Conservation (phyloP, 2,329 filamentous ascomycete species). For the Penicillium sp. region DNA sequence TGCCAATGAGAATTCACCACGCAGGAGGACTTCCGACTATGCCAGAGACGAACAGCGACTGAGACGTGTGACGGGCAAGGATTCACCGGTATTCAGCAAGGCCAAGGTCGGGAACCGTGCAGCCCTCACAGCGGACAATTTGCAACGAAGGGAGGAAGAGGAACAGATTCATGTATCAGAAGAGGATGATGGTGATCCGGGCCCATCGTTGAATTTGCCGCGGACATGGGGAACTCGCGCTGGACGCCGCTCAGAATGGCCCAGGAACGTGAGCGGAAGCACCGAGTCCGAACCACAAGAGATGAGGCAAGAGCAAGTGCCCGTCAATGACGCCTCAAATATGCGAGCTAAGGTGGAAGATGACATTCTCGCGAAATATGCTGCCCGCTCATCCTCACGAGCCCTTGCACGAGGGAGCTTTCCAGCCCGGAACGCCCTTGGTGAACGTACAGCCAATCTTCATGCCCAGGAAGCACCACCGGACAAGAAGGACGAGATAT, state of each 20-base stretch:
- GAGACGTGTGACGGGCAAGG: conserved; percentile 45
- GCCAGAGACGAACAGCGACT: conserved; percentile 48
- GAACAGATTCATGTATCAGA: conserved; percentile 21
- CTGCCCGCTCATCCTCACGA: conserved; percentile 41
- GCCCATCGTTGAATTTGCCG: conserved; percentile 46
- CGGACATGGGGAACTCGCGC: conserved; percentile 46
- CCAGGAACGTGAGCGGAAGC: conserved; percentile 39
- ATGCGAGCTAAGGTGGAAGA: conserved; percentile 36
- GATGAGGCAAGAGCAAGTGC: conserved; percentile 22
- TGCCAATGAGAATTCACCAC: conserved; percentile 42
- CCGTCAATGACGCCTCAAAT: conserved; percentile 21
- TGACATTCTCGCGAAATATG: conserved; percentile 34
- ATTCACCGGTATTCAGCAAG: conserved; percentile 50
- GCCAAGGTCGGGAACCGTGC: conserved; percentile 40
- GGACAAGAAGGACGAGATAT: conserved; percentile 19
- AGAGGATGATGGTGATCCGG: conserved; percentile 36
- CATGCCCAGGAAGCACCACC: conserved; percentile 19
- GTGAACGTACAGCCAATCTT: conserved; percentile 32
- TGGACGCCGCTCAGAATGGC: conserved; percentile 42
- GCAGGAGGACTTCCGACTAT: conserved; percentile 44
- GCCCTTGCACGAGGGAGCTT: conserved; percentile 36
- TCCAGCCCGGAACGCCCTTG: conserved; percentile 29
- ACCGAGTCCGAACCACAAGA: conserved; percentile 29
- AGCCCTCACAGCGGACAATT: conserved; percentile 44
- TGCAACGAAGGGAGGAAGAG: conserved; percentile 45